Conservation (phyloP, 129 eudicot species). For the Tagetes patula region DNA sequence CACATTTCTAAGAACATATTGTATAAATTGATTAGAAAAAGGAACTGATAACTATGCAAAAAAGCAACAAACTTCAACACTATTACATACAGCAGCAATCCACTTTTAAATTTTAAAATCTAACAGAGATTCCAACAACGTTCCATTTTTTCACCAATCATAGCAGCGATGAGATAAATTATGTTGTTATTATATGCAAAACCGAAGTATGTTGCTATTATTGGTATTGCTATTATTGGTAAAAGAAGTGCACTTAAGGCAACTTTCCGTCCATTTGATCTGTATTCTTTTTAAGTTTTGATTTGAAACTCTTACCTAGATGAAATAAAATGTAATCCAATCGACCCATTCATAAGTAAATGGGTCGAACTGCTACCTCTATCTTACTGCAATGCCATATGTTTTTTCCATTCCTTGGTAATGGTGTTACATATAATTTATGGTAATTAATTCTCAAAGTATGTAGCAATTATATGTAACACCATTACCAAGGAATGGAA, state of each 20-base stretch:
- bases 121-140: neutral
- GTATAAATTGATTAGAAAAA: neutral
- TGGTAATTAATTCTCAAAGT: neutral
- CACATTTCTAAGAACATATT: neutral
- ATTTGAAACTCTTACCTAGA: neutral
- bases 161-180: neutral
- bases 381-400: neutral
- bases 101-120: neutral
- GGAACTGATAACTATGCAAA: neutral
- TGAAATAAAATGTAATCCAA: neutral
- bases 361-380: conserved; percentile 1
- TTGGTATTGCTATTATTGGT: neutral
- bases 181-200: neutral
- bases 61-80: conserved; percentile 2
- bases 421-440: neutral
- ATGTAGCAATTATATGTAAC: neutral
- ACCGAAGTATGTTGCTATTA: neutral
- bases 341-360: neutral
- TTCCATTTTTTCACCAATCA: neutral
- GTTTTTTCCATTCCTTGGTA: neutral
- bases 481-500: neutral
- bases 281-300: neutral
- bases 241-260: neutral
- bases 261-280: neutral
- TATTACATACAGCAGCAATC: neutral